Percentiles rank a stretch among this genome's conserved stretches.
Conservation (phyloP, 2,329 filamentous ascomycete genomes). For the Phialemonium atrogriseum region DNA sequence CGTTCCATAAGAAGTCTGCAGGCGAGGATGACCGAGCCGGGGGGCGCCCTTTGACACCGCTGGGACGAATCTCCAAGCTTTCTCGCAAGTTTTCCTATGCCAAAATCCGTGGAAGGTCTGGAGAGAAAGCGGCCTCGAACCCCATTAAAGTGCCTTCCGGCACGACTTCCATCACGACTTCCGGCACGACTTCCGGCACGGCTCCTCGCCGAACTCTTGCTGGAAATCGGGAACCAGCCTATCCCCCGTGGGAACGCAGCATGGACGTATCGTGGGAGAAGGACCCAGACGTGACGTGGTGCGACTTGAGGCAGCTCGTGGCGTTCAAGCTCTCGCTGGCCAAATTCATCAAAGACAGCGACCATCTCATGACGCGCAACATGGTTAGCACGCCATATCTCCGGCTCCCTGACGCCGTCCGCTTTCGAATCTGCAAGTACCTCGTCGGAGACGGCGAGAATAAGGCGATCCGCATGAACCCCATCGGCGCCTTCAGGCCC, state of each 20-base stretch:
- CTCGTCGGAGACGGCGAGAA: constrained; percentile 9
- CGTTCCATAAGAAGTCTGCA: too few relatives aligned
- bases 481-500: constrained; percentile 20
- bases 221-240: too few relatives aligned
- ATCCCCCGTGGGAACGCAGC: constrained; percentile 13
- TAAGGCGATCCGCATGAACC: constrained; percentile 17
- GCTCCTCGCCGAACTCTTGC: too few relatives aligned
- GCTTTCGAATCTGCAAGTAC: constrained; percentile 14
- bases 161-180: too few relatives aligned
- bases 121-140: too few relatives aligned
- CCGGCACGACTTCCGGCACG: too few relatives aligned
- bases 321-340: constrained; percentile 1
- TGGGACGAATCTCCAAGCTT: too few relatives aligned
- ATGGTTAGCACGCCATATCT: constrained; percentile 13
- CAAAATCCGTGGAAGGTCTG: too few relatives aligned
- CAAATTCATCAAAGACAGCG: neutral
- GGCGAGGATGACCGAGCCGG: too few relatives aligned
- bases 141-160: too few relatives aligned
- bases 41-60: too few relatives aligned
- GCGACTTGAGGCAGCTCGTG: neutral
- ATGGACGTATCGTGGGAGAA: constrained; percentile 13
- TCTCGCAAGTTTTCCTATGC: too few relatives aligned
- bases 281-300: constrained; percentile 2
- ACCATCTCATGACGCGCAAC: constrained; percentile 1
- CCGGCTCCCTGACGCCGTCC: constrained; percentile 12